These are phyloP conservation scores for Rhizopus arrhizus DNA, from an alignment of 371 early-diverging fungal genomes.

Conservation along the genomic window DNA sequence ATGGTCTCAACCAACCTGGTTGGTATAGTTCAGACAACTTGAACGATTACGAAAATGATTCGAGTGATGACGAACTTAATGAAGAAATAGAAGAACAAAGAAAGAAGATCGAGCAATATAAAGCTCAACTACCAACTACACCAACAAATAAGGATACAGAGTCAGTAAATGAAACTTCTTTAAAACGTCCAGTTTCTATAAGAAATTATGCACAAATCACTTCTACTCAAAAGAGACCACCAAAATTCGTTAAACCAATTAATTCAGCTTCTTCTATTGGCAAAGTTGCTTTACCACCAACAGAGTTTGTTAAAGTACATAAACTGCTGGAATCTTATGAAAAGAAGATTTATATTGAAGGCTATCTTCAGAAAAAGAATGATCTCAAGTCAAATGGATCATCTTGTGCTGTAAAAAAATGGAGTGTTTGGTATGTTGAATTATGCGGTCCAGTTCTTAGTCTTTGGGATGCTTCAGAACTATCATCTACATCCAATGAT, in stretches of 20 bases:
- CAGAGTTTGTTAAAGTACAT: slow-evolving; percentile 29
- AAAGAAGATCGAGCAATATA: slow-evolving; percentile 2
- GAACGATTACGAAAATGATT: slow-evolving; percentile 10
- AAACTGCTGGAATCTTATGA: slow-evolving; percentile 55
- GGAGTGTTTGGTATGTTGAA: slow-evolving; percentile 75
- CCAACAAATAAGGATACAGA: no score
- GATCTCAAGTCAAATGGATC: slow-evolving; percentile 59
- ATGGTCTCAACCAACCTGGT: slow-evolving; percentile 19
- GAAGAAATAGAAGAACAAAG: slow-evolving; percentile 6
- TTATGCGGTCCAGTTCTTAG: slow-evolving; percentile 66
- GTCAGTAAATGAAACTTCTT: not conserved
- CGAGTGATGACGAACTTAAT: not conserved
- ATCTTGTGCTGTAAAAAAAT: slow-evolving; percentile 50
- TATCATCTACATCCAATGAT: slow-evolving; percentile 26
- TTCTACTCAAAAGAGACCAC: slow-evolving; percentile 35
- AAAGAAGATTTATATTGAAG: slow-evolving; percentile 70
- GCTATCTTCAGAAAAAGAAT: slow-evolving; percentile 67
- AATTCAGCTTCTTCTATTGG: slow-evolving; percentile 11
- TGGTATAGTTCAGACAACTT: slow-evolving; percentile 12
- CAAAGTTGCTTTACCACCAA: slow-evolving; percentile 1
- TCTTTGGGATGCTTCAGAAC: slow-evolving; percentile 55
- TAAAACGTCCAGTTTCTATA: slow-evolving; percentile 35
- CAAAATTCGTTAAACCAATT: slow-evolving; percentile 43
- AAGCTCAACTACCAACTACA: not conserved
- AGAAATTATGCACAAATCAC: slow-evolving; percentile 28